phyloP scores from a whole-genome alignment of 1,139 yeast genomes.

The Kodamaea plutei region DNA sequence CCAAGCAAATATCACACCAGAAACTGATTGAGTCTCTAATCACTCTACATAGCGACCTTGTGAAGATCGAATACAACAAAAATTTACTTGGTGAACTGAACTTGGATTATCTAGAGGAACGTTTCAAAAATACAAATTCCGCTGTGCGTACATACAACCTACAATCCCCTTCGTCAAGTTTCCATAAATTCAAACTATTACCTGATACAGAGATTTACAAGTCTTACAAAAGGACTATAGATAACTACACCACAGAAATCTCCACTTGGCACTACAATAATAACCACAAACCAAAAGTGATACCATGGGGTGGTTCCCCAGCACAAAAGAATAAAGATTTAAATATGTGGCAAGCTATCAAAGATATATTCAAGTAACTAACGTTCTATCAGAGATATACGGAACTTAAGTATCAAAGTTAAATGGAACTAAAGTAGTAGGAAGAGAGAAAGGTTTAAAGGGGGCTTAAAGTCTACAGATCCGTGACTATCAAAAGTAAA shows the following conservation, averaged over 20 bases:
- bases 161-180: constrained; percentile 67
- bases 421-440: no score
- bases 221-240: constrained; percentile 10
- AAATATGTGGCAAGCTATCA: constrained; percentile 31
- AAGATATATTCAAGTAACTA: constrained; percentile 27
- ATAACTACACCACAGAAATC: constrained; percentile 10
- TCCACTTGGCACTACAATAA: constrained; percentile 20
- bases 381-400: neutral
- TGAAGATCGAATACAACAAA: constrained; percentile 2
- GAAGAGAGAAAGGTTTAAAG: no score
- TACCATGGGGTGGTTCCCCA: constrained; percentile 6
- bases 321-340: constrained; percentile 3
- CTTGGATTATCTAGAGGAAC: constrained; percentile 35
- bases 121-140: constrained; percentile 50
- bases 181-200: constrained; percentile 64
- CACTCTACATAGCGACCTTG: constrained; percentile 2
- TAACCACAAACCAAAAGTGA: constrained; percentile 11
- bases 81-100: constrained; percentile 13
- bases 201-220: constrained; percentile 48
- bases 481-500: no score
- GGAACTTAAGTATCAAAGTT: neutral
- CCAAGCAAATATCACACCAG: constrained; percentile 3
- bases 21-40: constrained; percentile 2
- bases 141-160: constrained; percentile 68
- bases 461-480: no score